Conservation (phyloP, 2,329 filamentous ascomycete genomes). For the Exserohilum rostratum region DNA sequence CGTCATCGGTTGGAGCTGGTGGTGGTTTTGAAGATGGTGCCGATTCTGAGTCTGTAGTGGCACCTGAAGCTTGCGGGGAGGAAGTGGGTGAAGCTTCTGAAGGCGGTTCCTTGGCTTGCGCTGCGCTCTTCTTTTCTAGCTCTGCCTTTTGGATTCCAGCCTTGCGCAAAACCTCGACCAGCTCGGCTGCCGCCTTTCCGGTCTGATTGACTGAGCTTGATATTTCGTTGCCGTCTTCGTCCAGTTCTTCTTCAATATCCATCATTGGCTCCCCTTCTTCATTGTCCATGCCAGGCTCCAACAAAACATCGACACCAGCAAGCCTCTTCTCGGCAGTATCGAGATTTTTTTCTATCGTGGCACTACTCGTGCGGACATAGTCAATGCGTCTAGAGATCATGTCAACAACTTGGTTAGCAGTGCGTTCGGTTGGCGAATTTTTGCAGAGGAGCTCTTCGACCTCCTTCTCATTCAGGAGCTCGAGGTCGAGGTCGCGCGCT, state of each 20-base stretch:
- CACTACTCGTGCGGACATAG: constrained; percentile 84
- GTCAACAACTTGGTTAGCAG: constrained; percentile 67
- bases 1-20: not conserved
- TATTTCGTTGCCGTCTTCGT: constrained; percentile 86
- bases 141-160: constrained; percentile 64
- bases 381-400: constrained; percentile 79
- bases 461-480: constrained; percentile 68
- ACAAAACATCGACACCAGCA: constrained; percentile 60
- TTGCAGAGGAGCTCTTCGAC: constrained; percentile 61
- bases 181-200: constrained; percentile 68
- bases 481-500: constrained; percentile 65
- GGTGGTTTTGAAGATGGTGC: not conserved
- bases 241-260: constrained; percentile 90
- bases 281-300: constrained; percentile 66
- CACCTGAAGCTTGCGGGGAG: not conserved
- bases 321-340: constrained; percentile 72
- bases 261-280: constrained; percentile 78
- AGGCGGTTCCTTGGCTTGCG: not conserved
- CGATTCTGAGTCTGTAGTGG: not conserved
- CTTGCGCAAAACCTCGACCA: constrained; percentile 76
- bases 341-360: constrained; percentile 75
- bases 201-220: constrained; percentile 61
- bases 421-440: constrained; percentile 54
- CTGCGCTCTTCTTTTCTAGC: constrained; percentile 22
- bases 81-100: not conserved